Evolutionary conservation across 441 rosid species (phyloP).

Genomic region (Pelargonium australe): DNA sequence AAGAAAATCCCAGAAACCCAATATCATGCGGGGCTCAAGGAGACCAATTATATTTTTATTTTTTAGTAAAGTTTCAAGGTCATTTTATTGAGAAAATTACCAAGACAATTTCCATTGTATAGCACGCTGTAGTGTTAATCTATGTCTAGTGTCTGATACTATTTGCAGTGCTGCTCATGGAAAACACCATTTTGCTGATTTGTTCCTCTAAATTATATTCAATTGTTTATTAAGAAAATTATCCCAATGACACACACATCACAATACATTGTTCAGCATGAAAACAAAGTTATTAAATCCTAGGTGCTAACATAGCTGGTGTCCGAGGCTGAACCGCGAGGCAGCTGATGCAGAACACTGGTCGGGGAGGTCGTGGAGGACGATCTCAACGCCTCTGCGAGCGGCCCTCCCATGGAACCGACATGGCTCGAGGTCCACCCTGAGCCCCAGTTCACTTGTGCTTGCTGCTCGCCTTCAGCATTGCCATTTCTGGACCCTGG

Average conservation of each 20-base stretch:
- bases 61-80: neutral
- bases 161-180: no score
- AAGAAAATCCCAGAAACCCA: neutral
- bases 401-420: constrained; percentile 76
- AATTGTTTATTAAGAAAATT: no score
- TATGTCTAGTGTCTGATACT: no score
- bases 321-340: constrained; percentile 34
- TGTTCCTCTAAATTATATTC: no score
- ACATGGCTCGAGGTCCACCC: constrained; percentile 50
- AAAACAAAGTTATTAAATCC: neutral
- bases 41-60: neutral
- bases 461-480: constrained; percentile 30
- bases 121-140: neutral
- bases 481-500: constrained; percentile 19
- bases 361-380: constrained; percentile 42
- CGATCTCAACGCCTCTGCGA: constrained; percentile 75
- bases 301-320: constrained; percentile 39
- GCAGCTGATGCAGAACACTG: constrained; percentile 63
- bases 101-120: neutral
- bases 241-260: no score
- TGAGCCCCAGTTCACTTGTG: constrained; percentile 48
- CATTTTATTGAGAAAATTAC: neutral
- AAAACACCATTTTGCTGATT: no score
- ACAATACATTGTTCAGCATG: no score
- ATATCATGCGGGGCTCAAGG: neutral